Conservation (phyloP, 257 asterid species). For the Solanum raphanifolium region DNA sequence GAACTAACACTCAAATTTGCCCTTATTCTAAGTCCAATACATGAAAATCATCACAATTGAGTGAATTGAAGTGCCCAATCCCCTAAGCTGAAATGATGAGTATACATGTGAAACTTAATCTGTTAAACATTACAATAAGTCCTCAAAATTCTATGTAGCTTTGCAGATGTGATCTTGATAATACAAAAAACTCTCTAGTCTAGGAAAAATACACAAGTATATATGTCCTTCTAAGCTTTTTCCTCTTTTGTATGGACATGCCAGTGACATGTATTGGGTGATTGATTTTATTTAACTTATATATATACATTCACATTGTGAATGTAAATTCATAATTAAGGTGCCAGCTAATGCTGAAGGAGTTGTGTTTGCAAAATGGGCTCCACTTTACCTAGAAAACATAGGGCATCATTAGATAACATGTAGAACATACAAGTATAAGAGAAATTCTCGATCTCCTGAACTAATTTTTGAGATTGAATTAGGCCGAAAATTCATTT, state of each 20-base stretch:
- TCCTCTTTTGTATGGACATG: slow-evolving; percentile 10
- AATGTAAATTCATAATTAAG: slow-evolving; percentile 4
- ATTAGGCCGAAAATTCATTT: no score
- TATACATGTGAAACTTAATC: not conserved
- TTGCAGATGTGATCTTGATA: not conserved
- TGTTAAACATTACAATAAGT: not conserved
- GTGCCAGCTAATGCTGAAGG: slow-evolving; percentile 72
- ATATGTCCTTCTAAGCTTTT: not conserved
- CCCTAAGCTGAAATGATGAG: not conserved
- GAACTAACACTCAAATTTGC: not conserved
- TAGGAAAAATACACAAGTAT: not conserved
- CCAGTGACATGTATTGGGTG: slow-evolving; percentile 62
- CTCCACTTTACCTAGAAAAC: slow-evolving; percentile 46
- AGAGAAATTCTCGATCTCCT: not conserved
- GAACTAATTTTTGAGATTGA: no score
- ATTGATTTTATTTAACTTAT: not conserved
- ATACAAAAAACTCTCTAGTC: not conserved
- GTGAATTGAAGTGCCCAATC: not conserved
- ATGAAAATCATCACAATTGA: not conserved
- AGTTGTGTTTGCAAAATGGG: slow-evolving; percentile 48
- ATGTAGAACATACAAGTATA: not conserved
- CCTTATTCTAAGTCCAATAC: not conserved
- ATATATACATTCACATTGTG: not conserved
- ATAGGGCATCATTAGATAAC: not conserved
- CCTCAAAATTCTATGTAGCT: not conserved